Evolutionary conservation across 2,329 filamentous ascomycete species (phyloP).

Genomic region (Zopfia rhizophila): DNA sequence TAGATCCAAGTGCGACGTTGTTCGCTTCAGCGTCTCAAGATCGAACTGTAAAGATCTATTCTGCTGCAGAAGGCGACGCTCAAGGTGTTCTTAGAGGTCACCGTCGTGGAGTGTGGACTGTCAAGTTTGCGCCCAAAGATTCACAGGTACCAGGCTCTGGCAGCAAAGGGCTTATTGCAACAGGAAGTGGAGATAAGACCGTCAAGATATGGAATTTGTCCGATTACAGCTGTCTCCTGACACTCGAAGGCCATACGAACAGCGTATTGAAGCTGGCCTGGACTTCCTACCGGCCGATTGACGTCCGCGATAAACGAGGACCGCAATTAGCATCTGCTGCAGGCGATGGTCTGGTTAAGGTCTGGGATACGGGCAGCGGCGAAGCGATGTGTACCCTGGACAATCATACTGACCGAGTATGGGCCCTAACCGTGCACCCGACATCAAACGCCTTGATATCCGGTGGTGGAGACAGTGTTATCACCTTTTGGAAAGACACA

Average conservation of each 20-base stretch:
- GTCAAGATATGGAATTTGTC: slow-evolving; percentile 93
- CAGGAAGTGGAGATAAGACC: slow-evolving; percentile 94
- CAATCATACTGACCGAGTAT: slow-evolving; percentile 96
- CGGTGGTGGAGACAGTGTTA: slow-evolving; percentile 88
- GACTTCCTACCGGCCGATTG: slow-evolving; percentile 67
- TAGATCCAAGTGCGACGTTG: slow-evolving; percentile 77
- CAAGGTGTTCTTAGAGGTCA: slow-evolving; percentile 93
- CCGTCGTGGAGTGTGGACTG: slow-evolving; percentile 94
- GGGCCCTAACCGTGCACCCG: slow-evolving; percentile 80
- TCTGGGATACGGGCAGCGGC: slow-evolving; percentile 89
- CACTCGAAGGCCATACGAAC: slow-evolving; percentile 96
- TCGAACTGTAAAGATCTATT: slow-evolving; percentile 97
- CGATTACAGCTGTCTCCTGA: slow-evolving; percentile 91
- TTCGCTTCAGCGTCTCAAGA: slow-evolving; percentile 98
- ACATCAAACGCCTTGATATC: slow-evolving; percentile 79
- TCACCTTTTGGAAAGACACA: slow-evolving; percentile 96
- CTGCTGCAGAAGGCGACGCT: slow-evolving; percentile 86
- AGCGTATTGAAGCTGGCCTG: slow-evolving; percentile 94
- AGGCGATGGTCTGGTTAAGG: slow-evolving; percentile 93
- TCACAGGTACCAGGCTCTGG: slow-evolving; percentile 69
- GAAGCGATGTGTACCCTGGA: slow-evolving; percentile 91
- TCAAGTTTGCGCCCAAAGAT: slow-evolving; percentile 84
- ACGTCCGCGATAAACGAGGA: slow-evolving; percentile 63
- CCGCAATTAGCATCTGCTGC: slow-evolving; percentile 86
- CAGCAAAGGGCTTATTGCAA: slow-evolving; percentile 84